Evolutionary conservation across 2,329 filamentous ascomycete species (phyloP), one percentile per base, ranked within the genome.

Genomic region (Microcyclospora pomicola): DNA sequence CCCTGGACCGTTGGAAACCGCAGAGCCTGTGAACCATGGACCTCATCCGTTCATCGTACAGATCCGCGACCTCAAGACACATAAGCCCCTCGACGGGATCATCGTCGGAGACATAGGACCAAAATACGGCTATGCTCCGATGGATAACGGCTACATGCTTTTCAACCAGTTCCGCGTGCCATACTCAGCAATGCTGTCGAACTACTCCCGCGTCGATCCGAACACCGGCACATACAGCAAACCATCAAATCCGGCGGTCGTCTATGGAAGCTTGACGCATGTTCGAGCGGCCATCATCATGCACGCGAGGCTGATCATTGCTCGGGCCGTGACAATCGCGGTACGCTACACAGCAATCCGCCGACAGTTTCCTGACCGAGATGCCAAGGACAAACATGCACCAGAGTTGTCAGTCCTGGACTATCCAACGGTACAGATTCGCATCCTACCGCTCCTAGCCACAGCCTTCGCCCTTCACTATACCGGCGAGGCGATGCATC

Each of bases 71-170:
- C 54, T 61, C 50, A 60, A 64, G 39, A 68, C 65, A 2, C 63
- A 70, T 41, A 54, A 63, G 42, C 63, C 67, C 10, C 47, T 70
- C 5, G 45, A 59, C 5, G 66, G 66, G 2, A 66, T 72, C 37
- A 61, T 65, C 2, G 64, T 72, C 12, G 67, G 67, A n/a, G 68
- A 72, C 42, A 70, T 72, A 45, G 68, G 68, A 2, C 66, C 67
- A n/a, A 72, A 71, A 40, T 70, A 71, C 47, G 68, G 34, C 4
- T 31, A 31, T 15, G 30, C 30, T n/a, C 30, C 30, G 6, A 68
- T 69, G 67, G 66, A 71, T 41, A 71, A 71, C 40, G 67, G 64
- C 0, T 71, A 71, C 49, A 67, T 70, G 64, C 59, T 72, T 4
- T 71, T 71, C 52, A 53, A 70, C 40, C 55, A 66, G 31, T 59